Evolutionary conservation across 176 grass and related monocot species (phyloP).

Genomic region (Sorghum bicolor): DNA sequence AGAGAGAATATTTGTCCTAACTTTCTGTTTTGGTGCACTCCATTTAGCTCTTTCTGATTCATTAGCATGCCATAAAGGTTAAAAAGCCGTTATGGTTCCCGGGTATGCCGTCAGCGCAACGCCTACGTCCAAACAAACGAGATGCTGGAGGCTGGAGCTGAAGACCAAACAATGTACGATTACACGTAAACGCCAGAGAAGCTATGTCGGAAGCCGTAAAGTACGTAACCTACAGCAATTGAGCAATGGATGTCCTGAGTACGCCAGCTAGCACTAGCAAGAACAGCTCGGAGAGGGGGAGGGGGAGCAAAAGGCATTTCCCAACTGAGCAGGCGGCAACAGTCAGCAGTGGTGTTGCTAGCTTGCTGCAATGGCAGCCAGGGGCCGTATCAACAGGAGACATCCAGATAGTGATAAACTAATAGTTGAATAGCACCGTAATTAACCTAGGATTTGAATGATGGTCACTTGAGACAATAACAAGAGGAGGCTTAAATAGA

Average conservation of each 20-base stretch:
- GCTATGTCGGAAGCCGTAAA: background rate
- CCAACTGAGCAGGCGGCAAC: no score
- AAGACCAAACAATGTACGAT: background rate
- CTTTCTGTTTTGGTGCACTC: background rate
- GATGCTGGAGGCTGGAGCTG: background rate
- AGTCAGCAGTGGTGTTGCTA: background rate
- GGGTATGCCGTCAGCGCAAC: background rate
- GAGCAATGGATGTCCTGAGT: background rate
- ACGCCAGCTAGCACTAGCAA: background rate
- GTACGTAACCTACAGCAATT: background rate
- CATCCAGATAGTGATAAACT: no score
- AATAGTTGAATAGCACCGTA: no score
- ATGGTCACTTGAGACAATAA: background rate
- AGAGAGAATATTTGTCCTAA: background rate
- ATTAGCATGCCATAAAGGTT: background rate
- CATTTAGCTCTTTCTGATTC: background rate
- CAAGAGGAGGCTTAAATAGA: background rate
- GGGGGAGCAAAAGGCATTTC: no score
- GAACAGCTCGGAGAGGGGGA: background rate
- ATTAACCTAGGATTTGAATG: no score
- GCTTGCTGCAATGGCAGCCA: background rate
- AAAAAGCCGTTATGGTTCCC: background rate
- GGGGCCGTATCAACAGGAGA: background rate
- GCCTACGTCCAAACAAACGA: background rate
- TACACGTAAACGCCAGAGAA: background rate